Evolutionary conservation across 352 stramenopile genomes (phyloP).

Genomic region (Globisporangium lucens): DNA sequence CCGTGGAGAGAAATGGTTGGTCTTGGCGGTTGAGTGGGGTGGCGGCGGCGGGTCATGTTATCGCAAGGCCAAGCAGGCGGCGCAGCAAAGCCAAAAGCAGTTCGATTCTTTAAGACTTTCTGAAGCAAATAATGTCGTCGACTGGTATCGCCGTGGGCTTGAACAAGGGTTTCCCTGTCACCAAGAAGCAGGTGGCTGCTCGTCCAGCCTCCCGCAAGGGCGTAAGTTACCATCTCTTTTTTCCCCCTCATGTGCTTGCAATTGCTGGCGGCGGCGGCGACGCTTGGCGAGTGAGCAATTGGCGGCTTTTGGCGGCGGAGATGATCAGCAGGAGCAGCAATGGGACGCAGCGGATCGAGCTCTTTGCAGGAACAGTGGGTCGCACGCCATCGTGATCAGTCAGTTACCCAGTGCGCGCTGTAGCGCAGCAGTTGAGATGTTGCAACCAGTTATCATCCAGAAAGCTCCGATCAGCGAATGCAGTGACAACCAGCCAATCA

Average conservation of each 20-base stretch:
- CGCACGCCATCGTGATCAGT: not conserved
- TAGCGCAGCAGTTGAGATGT: not conserved
- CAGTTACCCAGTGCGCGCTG: not conserved
- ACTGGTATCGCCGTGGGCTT: constrained; percentile 90
- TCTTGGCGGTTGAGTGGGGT: constrained; percentile 16
- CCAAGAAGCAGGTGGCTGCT: constrained; percentile 88
- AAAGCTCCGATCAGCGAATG: not conserved
- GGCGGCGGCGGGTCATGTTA: constrained; percentile 1
- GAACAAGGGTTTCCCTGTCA: constrained; percentile 92
- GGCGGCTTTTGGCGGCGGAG: not conserved
- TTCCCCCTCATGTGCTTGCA: not conserved
- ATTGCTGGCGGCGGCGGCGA: not conserved
- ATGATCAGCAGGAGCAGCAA: not conserved
- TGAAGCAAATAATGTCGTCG: constrained; percentile 88
- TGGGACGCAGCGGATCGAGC: not conserved
- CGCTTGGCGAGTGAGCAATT: not conserved
- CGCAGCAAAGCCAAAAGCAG: constrained; percentile 30
- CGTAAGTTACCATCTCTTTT: constrained; percentile 59
- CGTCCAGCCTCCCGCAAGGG: constrained; percentile 86
- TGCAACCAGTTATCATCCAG: not conserved
- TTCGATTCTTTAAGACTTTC: constrained; percentile 89
- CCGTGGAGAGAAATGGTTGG: constrained; percentile 22
- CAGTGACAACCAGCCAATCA: constrained; percentile 2
- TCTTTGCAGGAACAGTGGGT: not conserved
- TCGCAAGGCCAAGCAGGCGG: constrained; percentile 1